These are phyloP conservation scores for Globisporangium ultimum DNA, from an alignment of 352 stramenopile genomes.

Conservation along the genomic window DNA sequence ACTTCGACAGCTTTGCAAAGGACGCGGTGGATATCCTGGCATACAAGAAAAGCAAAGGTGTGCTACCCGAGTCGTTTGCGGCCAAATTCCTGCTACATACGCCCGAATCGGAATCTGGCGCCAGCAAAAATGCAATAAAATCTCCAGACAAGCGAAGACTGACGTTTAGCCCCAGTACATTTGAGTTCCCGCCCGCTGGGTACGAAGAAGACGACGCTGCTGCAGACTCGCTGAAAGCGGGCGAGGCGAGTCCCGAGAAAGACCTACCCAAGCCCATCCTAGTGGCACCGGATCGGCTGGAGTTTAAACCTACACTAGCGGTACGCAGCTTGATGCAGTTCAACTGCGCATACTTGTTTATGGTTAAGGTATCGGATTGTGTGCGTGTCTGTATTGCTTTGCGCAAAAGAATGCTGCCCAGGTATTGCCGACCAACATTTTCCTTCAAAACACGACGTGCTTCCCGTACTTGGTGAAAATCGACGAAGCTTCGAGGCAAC, in stretches of 20 bases:
- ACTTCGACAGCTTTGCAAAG: constrained; percentile 67
- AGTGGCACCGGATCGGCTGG: constrained; percentile 52
- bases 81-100: constrained; percentile 60
- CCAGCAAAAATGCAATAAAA: constrained; percentile 17
- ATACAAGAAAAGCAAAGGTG: constrained; percentile 63
- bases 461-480: constrained; percentile 61
- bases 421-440: constrained; percentile 66
- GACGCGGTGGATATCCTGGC: constrained; percentile 62
- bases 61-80: constrained; percentile 55
- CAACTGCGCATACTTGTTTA: too few species aligned
- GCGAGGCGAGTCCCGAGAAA: constrained; percentile 24
- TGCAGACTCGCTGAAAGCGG: constrained; percentile 9
- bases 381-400: background rate
- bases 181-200: constrained; percentile 30
- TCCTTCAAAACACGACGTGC: constrained; percentile 68
- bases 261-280: constrained; percentile 35
- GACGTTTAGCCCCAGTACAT: constrained; percentile 26
- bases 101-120: constrained; percentile 40
- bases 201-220: constrained; percentile 21
- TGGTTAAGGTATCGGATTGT: too few species aligned
- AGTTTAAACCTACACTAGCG: constrained; percentile 56
- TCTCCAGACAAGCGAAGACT: constrained; percentile 32
- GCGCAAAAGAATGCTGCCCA: constrained; percentile 28
- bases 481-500: constrained; percentile 40
- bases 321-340: constrained; percentile 12